A percentile compares a stretch with the other conserved stretches of the same genome.
Evolutionary conservation across 768 basidiomycete genomes (phyloP).

Genomic region (Paxillus rubicundulus): DNA sequence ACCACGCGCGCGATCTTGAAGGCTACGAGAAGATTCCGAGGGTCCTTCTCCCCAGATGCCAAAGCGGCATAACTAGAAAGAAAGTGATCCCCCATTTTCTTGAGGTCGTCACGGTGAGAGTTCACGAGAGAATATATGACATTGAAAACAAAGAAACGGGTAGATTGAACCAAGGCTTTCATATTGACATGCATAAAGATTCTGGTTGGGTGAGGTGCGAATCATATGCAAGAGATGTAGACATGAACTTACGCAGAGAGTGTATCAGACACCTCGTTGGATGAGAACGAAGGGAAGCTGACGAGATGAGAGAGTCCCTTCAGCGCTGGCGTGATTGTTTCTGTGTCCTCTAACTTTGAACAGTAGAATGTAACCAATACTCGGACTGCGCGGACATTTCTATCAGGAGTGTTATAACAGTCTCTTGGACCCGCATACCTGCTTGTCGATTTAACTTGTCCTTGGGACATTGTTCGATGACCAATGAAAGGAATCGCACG

Average conservation of each 20-base stretch:
- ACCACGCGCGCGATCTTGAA: slow-evolving; percentile 88
- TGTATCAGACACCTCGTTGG: slow-evolving; percentile 61
- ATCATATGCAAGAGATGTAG: neutral
- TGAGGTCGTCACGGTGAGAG: slow-evolving; percentile 50
- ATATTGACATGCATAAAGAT: slow-evolving; percentile 77
- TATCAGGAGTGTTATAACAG: slow-evolving; percentile 1
- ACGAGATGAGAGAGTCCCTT: slow-evolving; percentile 71
- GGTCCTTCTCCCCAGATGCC: slow-evolving; percentile 97
- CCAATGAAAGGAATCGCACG: slow-evolving; percentile 74
- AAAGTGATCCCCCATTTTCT: slow-evolving; percentile 70
- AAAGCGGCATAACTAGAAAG: slow-evolving; percentile 70
- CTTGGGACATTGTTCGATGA: slow-evolving; percentile 59
- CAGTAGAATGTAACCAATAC: slow-evolving; percentile 82
- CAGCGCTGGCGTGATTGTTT: slow-evolving; percentile 80
- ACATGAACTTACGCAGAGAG: slow-evolving; percentile 50
- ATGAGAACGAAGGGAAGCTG: slow-evolving; percentile 57
- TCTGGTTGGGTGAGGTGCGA: slow-evolving; percentile 37
- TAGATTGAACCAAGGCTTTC: slow-evolving; percentile 77
- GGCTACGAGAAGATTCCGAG: slow-evolving; percentile 85
- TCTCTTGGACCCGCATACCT: slow-evolving; percentile 46
- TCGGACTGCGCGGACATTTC: slow-evolving; percentile 50
- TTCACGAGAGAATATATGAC: slow-evolving; percentile 67
- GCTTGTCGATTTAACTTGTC: slow-evolving; percentile 75
- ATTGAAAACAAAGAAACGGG: slow-evolving; percentile 75
- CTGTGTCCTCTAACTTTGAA: slow-evolving; percentile 82